Conservation (phyloP, 192 early-diverging fungal species). For the Glomus cerebriforme region DNA sequence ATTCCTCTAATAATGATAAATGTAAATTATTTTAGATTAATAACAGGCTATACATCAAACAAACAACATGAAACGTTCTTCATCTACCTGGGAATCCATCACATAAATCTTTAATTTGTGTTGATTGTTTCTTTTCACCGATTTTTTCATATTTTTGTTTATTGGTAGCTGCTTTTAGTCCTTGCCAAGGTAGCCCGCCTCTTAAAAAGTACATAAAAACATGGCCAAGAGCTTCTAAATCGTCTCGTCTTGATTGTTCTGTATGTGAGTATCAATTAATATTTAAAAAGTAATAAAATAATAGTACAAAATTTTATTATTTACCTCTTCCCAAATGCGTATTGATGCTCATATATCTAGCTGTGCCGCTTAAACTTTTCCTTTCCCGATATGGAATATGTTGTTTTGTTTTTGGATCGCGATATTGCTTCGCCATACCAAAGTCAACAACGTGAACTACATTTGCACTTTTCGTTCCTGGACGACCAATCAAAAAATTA, state of each 20-base stretch:
- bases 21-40: neutral
- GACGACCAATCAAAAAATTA: constrained; percentile 93
- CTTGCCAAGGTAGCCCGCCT: constrained; percentile 95
- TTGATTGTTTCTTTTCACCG: constrained; percentile 96
- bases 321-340: constrained; percentile 93
- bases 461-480: constrained; percentile 58
- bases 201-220: constrained; percentile 99
- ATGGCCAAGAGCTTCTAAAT: constrained; percentile 96
- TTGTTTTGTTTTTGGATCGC: constrained; percentile 93
- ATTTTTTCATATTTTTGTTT: constrained; percentile 99
- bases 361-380: constrained; percentile 92
- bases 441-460: constrained; percentile 93
- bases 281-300: constrained; percentile 16
- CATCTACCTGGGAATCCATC: constrained; percentile 77
- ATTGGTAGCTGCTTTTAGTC: constrained; percentile 95
- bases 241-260: constrained; percentile 98
- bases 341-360: constrained; percentile 98
- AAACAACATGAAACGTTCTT: neutral
- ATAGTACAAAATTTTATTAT: constrained; percentile 9
- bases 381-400: constrained; percentile 98
- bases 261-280: constrained; percentile 2
- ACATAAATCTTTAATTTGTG: constrained; percentile 86
- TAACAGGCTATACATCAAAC: neutral
- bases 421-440: constrained; percentile 98
- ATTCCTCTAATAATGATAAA: constrained; percentile 67